phyloP scores from a whole-genome alignment of 352 stramenopile species.

The Phytophthora cactorum region DNA sequence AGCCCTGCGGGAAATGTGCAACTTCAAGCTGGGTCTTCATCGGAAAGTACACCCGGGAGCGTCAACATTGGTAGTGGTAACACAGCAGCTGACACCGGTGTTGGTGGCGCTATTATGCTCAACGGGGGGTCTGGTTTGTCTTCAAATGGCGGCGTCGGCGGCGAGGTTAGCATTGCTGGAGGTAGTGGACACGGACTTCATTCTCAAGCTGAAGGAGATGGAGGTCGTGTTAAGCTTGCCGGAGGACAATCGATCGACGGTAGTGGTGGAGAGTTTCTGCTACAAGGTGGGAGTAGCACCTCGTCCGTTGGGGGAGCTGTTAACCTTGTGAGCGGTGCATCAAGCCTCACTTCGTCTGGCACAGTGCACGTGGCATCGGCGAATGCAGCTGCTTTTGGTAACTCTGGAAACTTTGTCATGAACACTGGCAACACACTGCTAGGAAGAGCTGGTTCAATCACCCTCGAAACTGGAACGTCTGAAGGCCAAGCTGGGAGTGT shows the following conservation, averaged over 20 bases:
- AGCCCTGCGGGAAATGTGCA: slow-evolving; percentile 34
- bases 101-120: slow-evolving; percentile 44
- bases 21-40: slow-evolving; percentile 43
- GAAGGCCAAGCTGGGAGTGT: slow-evolving; percentile 47
- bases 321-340: slow-evolving; percentile 47
- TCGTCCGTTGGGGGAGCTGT: slow-evolving; percentile 54
- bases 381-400: slow-evolving; percentile 43
- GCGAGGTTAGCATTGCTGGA: slow-evolving; percentile 47
- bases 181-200: slow-evolving; percentile 43
- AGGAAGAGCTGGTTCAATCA: slow-evolving; percentile 49
- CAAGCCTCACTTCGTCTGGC: slow-evolving; percentile 54
- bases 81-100: slow-evolving; percentile 34
- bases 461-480: slow-evolving; percentile 52
- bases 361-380: slow-evolving; percentile 44
- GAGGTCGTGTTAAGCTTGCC: slow-evolving; percentile 37
- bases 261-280: slow-evolving; percentile 37
- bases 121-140: slow-evolving; percentile 51
- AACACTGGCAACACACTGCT: slow-evolving; percentile 43
- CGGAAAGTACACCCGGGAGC: slow-evolving; percentile 31
- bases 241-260: slow-evolving; percentile 52
- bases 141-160: slow-evolving; percentile 55
- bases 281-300: slow-evolving; percentile 45
- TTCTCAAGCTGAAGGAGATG: slow-evolving; percentile 41
- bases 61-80: slow-evolving; percentile 47
- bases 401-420: slow-evolving; percentile 48